A percentile compares a stretch with the other conserved stretches of the same genome.
These are phyloP conservation scores for Boehmeria nivea DNA, from an alignment of 306 rosid genomes.

Conservation along the genomic window DNA sequence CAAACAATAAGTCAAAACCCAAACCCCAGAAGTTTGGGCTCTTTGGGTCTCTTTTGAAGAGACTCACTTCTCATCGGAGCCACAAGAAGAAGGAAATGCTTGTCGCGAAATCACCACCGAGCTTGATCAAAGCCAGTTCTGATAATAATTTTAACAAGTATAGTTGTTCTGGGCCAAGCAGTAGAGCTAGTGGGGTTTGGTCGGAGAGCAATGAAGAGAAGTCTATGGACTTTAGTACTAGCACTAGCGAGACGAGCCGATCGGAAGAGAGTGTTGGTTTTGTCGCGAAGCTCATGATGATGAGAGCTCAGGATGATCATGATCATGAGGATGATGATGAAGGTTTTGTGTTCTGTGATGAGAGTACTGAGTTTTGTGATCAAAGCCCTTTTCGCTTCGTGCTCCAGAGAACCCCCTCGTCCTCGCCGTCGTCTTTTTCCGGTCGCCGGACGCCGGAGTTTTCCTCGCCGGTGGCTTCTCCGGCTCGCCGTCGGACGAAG, in stretches of 20 bases:
- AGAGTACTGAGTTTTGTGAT: slow-evolving; percentile 26
- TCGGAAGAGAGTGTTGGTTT: slow-evolving; percentile 26
- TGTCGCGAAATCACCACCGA: neutral
- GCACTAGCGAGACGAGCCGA: slow-evolving; percentile 27
- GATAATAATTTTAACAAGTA: slow-evolving; percentile 32
- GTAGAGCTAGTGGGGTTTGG: slow-evolving; percentile 64
- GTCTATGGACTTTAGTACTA: slow-evolving; percentile 39
- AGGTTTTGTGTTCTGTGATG: slow-evolving; percentile 25
- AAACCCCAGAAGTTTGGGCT: slow-evolving; percentile 40
- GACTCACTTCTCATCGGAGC: slow-evolving; percentile 22
- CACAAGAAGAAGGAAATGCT: slow-evolving; percentile 13
- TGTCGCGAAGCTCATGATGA: slow-evolving; percentile 10
- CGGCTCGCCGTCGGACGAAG: slow-evolving; percentile 30
- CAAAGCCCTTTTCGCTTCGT: slow-evolving; percentile 72
- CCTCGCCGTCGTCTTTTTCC: neutral
- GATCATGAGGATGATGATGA: neutral
- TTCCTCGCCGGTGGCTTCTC: slow-evolving; percentile 48
- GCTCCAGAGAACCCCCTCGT: slow-evolving; percentile 34
- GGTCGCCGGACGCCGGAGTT: slow-evolving; percentile 63
- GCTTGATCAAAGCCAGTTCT: no score
- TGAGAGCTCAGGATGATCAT: neutral
- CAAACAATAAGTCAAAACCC: slow-evolving; percentile 10
- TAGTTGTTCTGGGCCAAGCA: slow-evolving; percentile 38
- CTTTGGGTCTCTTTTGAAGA: slow-evolving; percentile 67
- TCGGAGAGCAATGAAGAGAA: slow-evolving; percentile 54